Evolutionary conservation across 164 flowering plant genomes (phyloP), one percentile per base, ranked within the genome.

Genomic region (Vitis riparia): DNA sequence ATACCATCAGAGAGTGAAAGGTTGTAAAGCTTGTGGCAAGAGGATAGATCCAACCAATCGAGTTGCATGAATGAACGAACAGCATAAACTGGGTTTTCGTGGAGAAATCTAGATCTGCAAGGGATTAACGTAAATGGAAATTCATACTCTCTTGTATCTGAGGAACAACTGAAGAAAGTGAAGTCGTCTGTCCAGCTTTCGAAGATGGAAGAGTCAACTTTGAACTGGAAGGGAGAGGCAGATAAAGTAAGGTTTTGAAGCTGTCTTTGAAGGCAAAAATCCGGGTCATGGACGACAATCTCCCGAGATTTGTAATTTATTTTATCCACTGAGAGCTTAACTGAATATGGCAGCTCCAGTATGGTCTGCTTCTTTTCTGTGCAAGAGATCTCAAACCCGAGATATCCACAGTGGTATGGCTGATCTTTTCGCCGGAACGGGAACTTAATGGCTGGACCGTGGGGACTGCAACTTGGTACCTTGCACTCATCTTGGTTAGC

Each of bases 351-450:
- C 29, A 78, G 68, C 48, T 75, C 71, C 16, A 81, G 37, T n/a
- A 66, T 47, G 2, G 79, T 78, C 11, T 62, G 11, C 0, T 68
- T 59, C 8, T 14, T 55, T 6, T 30, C 44, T 11, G 27, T n/a
- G 65, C 84, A 81, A 50, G 70, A 63, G 0, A 81, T 61, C 7
- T 59, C 62, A 17, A 81, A 81, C 15, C 80, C 82, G 0, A 73
- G 80, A 66, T 62, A 76, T 48, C 84, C 80, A 57, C 82, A 72
- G 61, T 76, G 75, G 0, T 59, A 55, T 11, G 65, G 75, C 11
- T 70, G 79, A 6, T 37, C 68, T 19, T 47, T 60, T 19, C 74
- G 58, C 19, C 68, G 15, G 75, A 81, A 78, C 0, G 84, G 84
- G 58, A 76, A 73, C 27, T 75, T 69, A 53, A 80, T 44, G 44